Percentiles rank a stretch among this genome's conserved stretches.
These are phyloP conservation scores for Euphrasia confusa DNA, from an alignment of 257 asterid genomes.

Conservation along the genomic window DNA sequence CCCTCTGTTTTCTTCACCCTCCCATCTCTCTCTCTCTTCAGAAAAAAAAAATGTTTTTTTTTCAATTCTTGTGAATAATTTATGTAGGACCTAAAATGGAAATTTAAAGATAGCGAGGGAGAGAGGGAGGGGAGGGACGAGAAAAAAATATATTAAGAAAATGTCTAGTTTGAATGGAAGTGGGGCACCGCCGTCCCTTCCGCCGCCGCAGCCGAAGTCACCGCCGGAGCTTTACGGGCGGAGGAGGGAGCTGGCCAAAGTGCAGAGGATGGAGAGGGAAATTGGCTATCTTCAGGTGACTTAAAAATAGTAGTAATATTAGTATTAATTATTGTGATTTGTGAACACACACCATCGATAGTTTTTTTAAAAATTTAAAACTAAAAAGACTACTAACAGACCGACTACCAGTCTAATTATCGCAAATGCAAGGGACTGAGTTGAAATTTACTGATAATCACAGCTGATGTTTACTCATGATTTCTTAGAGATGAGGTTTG, in stretches of 20 bases:
- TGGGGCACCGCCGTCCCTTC: conserved; percentile 52
- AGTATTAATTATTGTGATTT: too few relatives aligned
- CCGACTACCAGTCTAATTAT: background rate
- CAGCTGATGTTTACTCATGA: background rate
- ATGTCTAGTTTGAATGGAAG: conserved; percentile 41
- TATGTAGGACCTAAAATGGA: background rate
- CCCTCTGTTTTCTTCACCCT: too few relatives aligned
- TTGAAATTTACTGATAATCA: background rate
- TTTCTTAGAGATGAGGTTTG: conserved; percentile 8
- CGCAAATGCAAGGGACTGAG: background rate
- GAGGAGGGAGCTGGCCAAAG: conserved; percentile 63
- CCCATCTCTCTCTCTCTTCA: too few relatives aligned
- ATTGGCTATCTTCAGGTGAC: conserved; percentile 64
- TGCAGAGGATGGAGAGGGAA: conserved; percentile 85
- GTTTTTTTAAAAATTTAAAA: too few relatives aligned
- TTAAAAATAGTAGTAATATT: too few relatives aligned
- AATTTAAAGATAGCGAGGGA: background rate
- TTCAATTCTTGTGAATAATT: background rate
- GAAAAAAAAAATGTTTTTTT: background rate
- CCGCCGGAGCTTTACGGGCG: conserved; percentile 97
- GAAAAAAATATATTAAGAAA: background rate
- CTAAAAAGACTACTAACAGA: too few relatives aligned
- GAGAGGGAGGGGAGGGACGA: background rate
- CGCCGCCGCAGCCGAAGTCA: conserved; percentile 84
- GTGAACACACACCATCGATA: too few relatives aligned